Evolutionary conservation across 228 moss, liverwort and hornwort species (phyloP).

Genomic region (Sphagnum fallax): DNA sequence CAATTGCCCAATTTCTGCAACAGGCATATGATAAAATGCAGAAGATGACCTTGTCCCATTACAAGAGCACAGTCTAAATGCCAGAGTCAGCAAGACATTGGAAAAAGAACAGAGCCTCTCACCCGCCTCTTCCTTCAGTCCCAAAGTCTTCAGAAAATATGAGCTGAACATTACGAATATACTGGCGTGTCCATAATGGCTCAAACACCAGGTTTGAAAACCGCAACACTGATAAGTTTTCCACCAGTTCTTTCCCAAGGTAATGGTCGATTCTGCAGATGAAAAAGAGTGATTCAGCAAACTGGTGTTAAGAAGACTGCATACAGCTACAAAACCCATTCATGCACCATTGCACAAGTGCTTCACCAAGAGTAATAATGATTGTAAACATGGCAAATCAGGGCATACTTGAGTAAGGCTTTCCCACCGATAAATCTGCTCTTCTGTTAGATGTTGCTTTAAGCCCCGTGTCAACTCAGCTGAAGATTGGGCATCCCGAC

Average conservation of each 20-base stretch:
- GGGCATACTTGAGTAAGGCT: neutral
- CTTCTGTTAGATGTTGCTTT: slow-evolving; percentile 58
- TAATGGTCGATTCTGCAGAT: slow-evolving; percentile 60
- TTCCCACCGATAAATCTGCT: slow-evolving; percentile 78
- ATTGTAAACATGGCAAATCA: neutral
- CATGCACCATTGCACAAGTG: neutral
- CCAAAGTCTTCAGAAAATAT: slow-evolving; percentile 64
- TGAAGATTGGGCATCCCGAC: slow-evolving; percentile 41
- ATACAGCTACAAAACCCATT: neutral
- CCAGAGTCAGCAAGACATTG: neutral
- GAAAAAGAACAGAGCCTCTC: slow-evolving; percentile 1
- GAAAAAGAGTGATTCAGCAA: neutral
- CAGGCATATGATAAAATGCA: no score
- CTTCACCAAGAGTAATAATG: no score
- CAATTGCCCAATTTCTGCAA: neutral
- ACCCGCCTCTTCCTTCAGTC: slow-evolving; percentile 66
- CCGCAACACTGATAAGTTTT: slow-evolving; percentile 82
- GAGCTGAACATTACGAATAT: slow-evolving; percentile 59
- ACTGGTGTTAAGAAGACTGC: neutral
- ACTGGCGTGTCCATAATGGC: slow-evolving; percentile 75
- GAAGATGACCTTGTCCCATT: no score
- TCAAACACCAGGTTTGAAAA: slow-evolving; percentile 95
- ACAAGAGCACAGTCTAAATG: no score
- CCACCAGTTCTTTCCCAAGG: slow-evolving; percentile 81
- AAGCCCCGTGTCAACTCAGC: slow-evolving; percentile 50